Conservation (phyloP, 1,139 yeast genomes). For the Lizanozyma gosingica region DNA sequence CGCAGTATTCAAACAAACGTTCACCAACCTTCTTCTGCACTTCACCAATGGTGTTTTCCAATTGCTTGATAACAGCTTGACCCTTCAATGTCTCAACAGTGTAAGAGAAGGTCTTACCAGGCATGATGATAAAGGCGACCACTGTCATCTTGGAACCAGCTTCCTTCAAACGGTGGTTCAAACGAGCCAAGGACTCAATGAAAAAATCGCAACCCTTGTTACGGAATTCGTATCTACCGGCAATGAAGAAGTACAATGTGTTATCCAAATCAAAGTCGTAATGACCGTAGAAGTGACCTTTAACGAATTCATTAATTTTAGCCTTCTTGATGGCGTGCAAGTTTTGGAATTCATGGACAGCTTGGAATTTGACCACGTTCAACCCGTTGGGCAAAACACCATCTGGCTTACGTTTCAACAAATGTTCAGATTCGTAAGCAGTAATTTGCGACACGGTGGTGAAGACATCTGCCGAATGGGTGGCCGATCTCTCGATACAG, state of each 20-base stretch:
- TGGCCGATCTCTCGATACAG: slow-evolving; percentile 94
- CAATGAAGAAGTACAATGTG: slow-evolving; percentile 89
- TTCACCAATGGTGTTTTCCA: slow-evolving; percentile 83
- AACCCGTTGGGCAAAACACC: slow-evolving; percentile 96
- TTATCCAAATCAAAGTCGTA: slow-evolving; percentile 91
- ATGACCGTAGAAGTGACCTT: slow-evolving; percentile 96
- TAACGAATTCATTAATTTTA: slow-evolving; percentile 85
- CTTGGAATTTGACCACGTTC: slow-evolving; percentile 92
- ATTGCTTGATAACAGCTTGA: slow-evolving; percentile 89
- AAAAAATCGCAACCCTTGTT: slow-evolving; percentile 96
- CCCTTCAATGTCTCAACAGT: slow-evolving; percentile 95
- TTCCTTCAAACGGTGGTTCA: slow-evolving; percentile 79
- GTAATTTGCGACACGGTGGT: slow-evolving; percentile 97
- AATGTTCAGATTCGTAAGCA: slow-evolving; percentile 88
- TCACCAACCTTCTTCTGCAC: slow-evolving; percentile 84
- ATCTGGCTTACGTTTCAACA: slow-evolving; percentile 91
- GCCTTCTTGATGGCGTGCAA: slow-evolving; percentile 88
- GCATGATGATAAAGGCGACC: slow-evolving; percentile 98
- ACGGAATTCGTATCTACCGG: slow-evolving; percentile 95
- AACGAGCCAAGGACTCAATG: slow-evolving; percentile 85
- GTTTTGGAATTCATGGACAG: slow-evolving; percentile 96
- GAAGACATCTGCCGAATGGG: slow-evolving; percentile 93
- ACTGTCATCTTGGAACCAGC: slow-evolving; percentile 83
- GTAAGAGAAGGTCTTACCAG: slow-evolving; percentile 87
- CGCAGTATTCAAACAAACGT: slow-evolving; percentile 84